Conservation (phyloP, 306 rosid species). For the Benincasa hispida region DNA sequence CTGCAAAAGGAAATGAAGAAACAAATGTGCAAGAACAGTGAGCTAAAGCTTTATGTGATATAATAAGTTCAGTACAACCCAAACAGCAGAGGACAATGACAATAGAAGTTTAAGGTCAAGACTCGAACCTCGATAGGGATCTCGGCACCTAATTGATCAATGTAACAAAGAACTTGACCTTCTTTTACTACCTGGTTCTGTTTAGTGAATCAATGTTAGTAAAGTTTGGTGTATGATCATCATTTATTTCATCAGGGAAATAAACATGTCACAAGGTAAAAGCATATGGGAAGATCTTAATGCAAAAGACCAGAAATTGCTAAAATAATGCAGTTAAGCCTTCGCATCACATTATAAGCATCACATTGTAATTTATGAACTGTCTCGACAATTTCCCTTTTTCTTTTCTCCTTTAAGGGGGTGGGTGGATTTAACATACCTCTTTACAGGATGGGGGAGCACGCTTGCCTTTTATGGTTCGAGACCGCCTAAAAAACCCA, state of each 20-base stretch:
- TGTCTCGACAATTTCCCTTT: background rate
- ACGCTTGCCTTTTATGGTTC: conserved; percentile 80
- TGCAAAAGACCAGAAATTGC: background rate
- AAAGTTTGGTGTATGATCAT: background rate
- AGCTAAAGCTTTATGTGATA: background rate
- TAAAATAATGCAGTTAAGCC: background rate
- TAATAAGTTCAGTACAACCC: background rate
- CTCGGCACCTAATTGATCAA: conserved; percentile 77
- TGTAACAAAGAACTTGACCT: conserved; percentile 71
- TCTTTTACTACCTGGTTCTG: conserved; percentile 78
- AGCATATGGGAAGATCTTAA: background rate
- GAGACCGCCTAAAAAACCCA: conserved; percentile 68
- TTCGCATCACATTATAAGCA: background rate
- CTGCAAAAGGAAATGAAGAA: conserved; percentile 22
- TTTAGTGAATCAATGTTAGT: conserved; percentile 7
- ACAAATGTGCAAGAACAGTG: background rate
- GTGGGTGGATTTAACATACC: conserved; percentile 26
- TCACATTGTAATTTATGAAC: background rate
- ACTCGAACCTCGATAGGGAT: conserved; percentile 68
- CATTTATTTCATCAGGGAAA: background rate
- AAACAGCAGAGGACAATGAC: background rate
- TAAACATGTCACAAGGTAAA: background rate
- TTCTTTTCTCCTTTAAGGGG: background rate
- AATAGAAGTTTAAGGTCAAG: background rate
- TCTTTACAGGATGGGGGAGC: conserved; percentile 70